Evolutionary conservation across 1,284 basidiomycete species (phyloP).

Genomic region (Salmacisia buchloeana): DNA sequence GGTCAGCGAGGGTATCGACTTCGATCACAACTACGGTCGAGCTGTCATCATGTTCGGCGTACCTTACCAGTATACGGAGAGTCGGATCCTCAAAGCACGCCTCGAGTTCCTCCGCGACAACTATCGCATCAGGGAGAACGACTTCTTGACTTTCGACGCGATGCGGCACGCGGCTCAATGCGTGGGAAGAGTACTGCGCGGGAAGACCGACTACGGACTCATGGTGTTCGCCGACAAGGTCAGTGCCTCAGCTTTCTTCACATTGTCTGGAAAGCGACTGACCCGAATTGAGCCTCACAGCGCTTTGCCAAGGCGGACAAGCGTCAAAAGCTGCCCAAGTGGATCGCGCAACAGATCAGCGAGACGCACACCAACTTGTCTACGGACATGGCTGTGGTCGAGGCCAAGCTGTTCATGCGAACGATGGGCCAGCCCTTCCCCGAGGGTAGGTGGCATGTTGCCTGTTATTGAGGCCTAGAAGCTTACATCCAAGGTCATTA

Average conservation of each 20-base stretch:
- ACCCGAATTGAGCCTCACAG: slow-evolving; percentile 53
- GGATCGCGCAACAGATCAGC: slow-evolving; percentile 96
- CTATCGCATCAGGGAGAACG: slow-evolving; percentile 94
- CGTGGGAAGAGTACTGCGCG: slow-evolving; percentile 91
- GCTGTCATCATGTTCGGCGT: slow-evolving; percentile 99
- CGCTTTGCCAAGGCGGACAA: slow-evolving; percentile 96
- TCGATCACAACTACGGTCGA: slow-evolving; percentile 91
- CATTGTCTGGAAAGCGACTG: background rate
- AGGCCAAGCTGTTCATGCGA: slow-evolving; percentile 94
- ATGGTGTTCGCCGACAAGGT: slow-evolving; percentile 95
- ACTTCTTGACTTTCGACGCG: slow-evolving; percentile 97
- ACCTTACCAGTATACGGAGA: slow-evolving; percentile 98
- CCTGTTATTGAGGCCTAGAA: background rate
- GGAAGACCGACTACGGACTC: slow-evolving; percentile 98
- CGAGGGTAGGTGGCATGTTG: slow-evolving; percentile 71
- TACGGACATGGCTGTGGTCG: slow-evolving; percentile 93
- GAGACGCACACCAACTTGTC: slow-evolving; percentile 95
- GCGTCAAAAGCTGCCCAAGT: slow-evolving; percentile 89
- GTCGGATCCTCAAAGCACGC: slow-evolving; percentile 91
- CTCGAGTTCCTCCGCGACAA: slow-evolving; percentile 97
- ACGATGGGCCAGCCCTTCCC: slow-evolving; percentile 95
- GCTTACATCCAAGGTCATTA: background rate
- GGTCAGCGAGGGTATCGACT: slow-evolving; percentile 99
- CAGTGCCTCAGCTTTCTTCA: background rate
- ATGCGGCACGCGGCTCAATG: slow-evolving; percentile 99